Evolutionary conservation across 768 basidiomycete genomes (phyloP), one percentile per base, ranked within the genome.

Genomic region (Termitomyces sp.): DNA sequence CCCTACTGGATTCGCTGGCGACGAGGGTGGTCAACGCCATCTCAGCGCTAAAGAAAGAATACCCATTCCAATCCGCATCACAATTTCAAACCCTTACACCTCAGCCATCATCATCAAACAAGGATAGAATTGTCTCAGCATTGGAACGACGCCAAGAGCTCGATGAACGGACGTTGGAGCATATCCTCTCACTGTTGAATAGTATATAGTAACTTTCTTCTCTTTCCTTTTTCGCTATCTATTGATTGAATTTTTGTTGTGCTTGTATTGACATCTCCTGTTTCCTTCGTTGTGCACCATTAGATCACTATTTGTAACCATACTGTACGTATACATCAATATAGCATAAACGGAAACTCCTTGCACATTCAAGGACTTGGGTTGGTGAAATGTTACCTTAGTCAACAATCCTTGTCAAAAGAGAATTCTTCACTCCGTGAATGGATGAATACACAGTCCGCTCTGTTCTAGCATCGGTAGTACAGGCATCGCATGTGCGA

Each of bases 21-120:
- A 73, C 83, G 8, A 80, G 95, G 45, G 85, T 95, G 55, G 87
- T 91, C 68, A 94, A 95, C 67, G 82, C 89, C 2, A 72, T 85
- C 30, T 68, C 73, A 37, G 68, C 76, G 12, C 62, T 78, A 46
- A 66, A 67, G n/a, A 63, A 68, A 54, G 68, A 67, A 60, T 67
- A 68, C 50, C 58, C 63, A 34, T 36, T 33, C 52, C 52, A 39
- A 39, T 62, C 68, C 12, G 59, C 58, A 36, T 16, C 42, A 20
- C 52, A 58, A 37, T 48, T 67, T 8, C 61, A 61, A 37, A 20
- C 39, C 31, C 52, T 54, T 30, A 2, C 55, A 44, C 61, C 68
- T 8, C 61, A 58, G 39, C 16, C 45, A 30, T 41, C 55, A 36
- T 52, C 64, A 13, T 55, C 63, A 12, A 66, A 69, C 45, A 69